A percentile compares a stretch with the other conserved stretches of the same genome.
phyloP scores from a whole-genome alignment of 495 filamentous ascomycete genomes.

The Aspergillus wentii region DNA sequence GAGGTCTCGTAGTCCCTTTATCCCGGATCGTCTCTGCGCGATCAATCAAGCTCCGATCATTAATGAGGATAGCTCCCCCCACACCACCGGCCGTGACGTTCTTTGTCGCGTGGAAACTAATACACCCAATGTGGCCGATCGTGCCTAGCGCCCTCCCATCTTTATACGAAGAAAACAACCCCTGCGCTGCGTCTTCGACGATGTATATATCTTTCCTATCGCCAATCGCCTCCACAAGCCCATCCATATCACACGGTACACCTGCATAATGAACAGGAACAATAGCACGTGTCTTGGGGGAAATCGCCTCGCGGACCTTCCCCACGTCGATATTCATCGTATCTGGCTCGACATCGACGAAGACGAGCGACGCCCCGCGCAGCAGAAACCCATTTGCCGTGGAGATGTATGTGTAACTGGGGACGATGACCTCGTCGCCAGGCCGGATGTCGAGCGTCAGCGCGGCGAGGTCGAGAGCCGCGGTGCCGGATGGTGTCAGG shows the following conservation, averaged over 20 bases:
- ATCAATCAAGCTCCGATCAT: conserved; percentile 7
- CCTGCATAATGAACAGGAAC: conserved; percentile 18
- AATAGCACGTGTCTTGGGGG: conserved; percentile 13
- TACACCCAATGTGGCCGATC: conserved; percentile 16
- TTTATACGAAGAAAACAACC: conserved; percentile 7
- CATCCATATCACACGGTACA: conserved; percentile 18
- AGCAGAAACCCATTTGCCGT: conserved; percentile 15
- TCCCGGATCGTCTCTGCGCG: conserved; percentile 13
- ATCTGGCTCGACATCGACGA: conserved; percentile 4
- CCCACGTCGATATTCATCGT: background rate
- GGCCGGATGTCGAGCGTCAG: conserved; percentile 11
- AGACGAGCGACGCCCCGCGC: conserved; percentile 11
- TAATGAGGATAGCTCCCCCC: conserved; percentile 15
- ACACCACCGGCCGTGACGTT: conserved; percentile 17
- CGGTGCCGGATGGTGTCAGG: conserved; percentile 14
- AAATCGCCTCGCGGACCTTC: conserved; percentile 8
- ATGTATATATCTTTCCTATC: conserved; percentile 11
- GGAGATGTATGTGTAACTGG: conserved; percentile 18
- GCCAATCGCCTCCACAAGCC: conserved; percentile 11
- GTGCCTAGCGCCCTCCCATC: conserved; percentile 3
- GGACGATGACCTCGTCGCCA: conserved; percentile 17
- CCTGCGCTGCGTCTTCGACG: conserved; percentile 18
- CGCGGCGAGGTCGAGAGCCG: conserved; percentile 12
- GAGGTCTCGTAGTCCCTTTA: conserved; percentile 16
- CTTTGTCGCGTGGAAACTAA: conserved; percentile 22